Evolutionary conservation across 495 filamentous ascomycete genomes (phyloP).

Genomic region (Daldinia grandis): DNA sequence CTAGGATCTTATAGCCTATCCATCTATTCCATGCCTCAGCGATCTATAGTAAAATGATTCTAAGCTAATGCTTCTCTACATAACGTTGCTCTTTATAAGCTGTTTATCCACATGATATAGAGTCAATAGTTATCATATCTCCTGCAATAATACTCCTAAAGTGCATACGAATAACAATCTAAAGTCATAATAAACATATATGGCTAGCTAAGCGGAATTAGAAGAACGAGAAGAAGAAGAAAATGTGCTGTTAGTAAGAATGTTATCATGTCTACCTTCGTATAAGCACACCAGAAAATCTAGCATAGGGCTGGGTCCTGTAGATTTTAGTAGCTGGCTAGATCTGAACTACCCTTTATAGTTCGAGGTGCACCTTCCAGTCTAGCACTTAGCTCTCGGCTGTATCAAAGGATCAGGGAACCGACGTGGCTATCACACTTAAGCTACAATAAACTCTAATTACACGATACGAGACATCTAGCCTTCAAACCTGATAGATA

Average conservation of each 20-base stretch:
- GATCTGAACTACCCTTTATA: neutral
- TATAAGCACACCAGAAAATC: neutral
- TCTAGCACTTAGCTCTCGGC: neutral
- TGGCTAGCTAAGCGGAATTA: no score
- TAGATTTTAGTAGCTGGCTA: neutral
- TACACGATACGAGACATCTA: conserved; percentile 10
- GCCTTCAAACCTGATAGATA: neutral
- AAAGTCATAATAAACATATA: neutral
- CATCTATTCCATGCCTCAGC: neutral
- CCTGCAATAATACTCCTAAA: neutral
- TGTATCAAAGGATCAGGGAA: neutral
- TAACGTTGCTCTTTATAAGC: neutral
- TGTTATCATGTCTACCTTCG: neutral
- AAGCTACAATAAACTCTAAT: conserved; percentile 6
- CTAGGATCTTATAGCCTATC: neutral
- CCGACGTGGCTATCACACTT: neutral
- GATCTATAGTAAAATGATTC: neutral
- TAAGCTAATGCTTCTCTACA: neutral
- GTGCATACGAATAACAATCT: neutral
- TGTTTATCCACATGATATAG: neutral
- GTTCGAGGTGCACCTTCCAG: neutral
- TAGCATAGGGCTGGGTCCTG: neutral
- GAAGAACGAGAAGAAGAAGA: neutral
- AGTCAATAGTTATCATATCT: no score
- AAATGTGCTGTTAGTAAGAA: neutral